Evolutionary conservation across 73 alveolate species (phyloP), one percentile per base, ranked within the genome.

Genomic region (Tetrahymena elliotti): DNA sequence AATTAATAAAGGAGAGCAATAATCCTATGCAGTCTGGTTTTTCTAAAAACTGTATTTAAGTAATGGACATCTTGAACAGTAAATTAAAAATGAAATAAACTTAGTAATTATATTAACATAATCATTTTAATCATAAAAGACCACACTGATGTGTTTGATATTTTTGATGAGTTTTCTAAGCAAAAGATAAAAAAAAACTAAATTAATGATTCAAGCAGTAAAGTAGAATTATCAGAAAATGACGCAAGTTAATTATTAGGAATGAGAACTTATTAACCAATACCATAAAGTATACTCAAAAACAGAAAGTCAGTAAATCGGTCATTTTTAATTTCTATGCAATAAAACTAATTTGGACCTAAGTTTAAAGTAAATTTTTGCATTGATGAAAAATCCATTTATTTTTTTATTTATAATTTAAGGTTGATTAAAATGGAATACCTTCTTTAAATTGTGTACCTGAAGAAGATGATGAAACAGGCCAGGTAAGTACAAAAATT

Each of bases 1-100:
- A 88, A 47, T 52, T 94, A 94, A 53, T 94, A 33, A 94, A 94
- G 33, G 96, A 94, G 52, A 94, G 93, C 35, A 94, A 52, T 31
- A 68, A n/a, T 11, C 88, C 88, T 4, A 3, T 27, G 13, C 38
- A 68, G 36, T 68, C 88, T 18, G 88, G 88, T 10, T n/a, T 68
- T 68, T 68, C 34, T 3, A 68, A 68, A 36, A 68, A 68, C 22
- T 68, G 38, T 36, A 68, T 68, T 27, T 68, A 35, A 11, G 33
- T 68, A 22, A 36, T 68, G 10, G 88, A 68, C n/a, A 68, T 68
- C 33, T 68, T 68, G 36, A 68, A 68, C n/a, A 68, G 88, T 68
- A 68, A 7, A 0, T n/a, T 68, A 22, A 7, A 53, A 53, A 13
- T 68, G n/a, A 68, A 3, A 7, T 0, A 68, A 68, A 54, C 36